Percentiles rank a stretch among this genome's conserved stretches.
phyloP scores from a whole-genome alignment of 2,329 filamentous ascomycete genomes.

The Colletotrichum higginsianum region DNA sequence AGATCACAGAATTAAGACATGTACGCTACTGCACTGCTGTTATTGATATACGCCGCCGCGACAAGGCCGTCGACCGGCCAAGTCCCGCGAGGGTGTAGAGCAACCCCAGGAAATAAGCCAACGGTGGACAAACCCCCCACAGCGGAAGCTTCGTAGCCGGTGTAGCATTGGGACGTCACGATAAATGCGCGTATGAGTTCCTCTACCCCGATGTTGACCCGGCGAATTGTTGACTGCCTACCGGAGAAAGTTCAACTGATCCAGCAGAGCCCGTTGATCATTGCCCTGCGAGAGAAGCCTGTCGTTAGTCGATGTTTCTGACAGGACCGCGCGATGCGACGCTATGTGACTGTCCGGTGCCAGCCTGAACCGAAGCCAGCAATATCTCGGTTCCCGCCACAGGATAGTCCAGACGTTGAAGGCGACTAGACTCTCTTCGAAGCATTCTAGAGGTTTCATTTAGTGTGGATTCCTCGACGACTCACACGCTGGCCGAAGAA shows the following conservation, averaged over 20 bases:
- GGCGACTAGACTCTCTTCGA: slow-evolving; percentile 13
- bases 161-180: slow-evolving; percentile 1
- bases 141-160: neutral
- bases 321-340: slow-evolving; percentile 28
- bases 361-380: slow-evolving; percentile 18
- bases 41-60: neutral
- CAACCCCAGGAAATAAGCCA: neutral
- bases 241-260: neutral
- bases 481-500: neutral
- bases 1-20: neutral
- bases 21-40: neutral
- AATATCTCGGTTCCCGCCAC: slow-evolving; percentile 2
- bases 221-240: neutral
- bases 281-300: slow-evolving; percentile 19
- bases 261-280: slow-evolving; percentile 16
- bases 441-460: slow-evolving; percentile 22
- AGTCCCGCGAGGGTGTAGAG: neutral
- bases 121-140: neutral
- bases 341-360: slow-evolving; percentile 6
- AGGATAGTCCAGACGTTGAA: neutral
- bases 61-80: neutral
- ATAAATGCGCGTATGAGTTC: neutral
- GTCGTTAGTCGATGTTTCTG: neutral
- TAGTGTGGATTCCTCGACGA: slow-evolving; percentile 3
- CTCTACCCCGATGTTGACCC: neutral